Evolutionary conservation across 768 basidiomycete genomes (phyloP).

Genomic region (Mycena pura): DNA sequence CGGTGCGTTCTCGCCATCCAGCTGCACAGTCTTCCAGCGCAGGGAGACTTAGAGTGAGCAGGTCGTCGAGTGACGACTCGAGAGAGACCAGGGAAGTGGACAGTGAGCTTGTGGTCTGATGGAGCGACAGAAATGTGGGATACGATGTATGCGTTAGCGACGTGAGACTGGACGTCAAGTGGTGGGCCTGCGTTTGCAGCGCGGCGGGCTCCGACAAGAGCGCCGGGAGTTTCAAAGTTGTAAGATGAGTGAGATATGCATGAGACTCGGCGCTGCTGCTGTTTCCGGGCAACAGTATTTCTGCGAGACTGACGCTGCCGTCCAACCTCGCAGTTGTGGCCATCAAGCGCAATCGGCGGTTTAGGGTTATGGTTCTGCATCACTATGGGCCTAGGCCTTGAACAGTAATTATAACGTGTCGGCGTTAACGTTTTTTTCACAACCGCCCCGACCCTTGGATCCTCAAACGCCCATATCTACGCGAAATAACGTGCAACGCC

Average conservation of each 20-base stretch:
- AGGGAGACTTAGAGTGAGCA: slow-evolving; percentile 75
- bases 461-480: too few species aligned
- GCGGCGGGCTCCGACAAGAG: slow-evolving; percentile 76
- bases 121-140: slow-evolving; percentile 89
- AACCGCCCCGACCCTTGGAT: too few species aligned
- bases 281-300: slow-evolving; percentile 9
- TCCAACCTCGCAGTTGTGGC: neutral
- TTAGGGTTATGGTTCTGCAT: neutral
- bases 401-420: too few species aligned
- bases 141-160: slow-evolving; percentile 92
- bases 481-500: too few species aligned
- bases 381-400: too few species aligned
- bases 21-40: slow-evolving; percentile 76
- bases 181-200: slow-evolving; percentile 84
- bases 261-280: slow-evolving; percentile 36
- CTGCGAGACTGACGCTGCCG: slow-evolving; percentile 11
- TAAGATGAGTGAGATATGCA: slow-evolving; percentile 69
- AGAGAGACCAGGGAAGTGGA: slow-evolving; percentile 76
- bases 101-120: slow-evolving; percentile 78
- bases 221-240: slow-evolving; percentile 67
- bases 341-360: too few species aligned
- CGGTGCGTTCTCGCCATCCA: slow-evolving; percentile 76
- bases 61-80: slow-evolving; percentile 71
- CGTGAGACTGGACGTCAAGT: slow-evolving; percentile 88
- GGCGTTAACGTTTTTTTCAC: too few species aligned